Evolutionary conservation across 352 stramenopile genomes (phyloP).

Genomic region (Pythium dissimile): DNA sequence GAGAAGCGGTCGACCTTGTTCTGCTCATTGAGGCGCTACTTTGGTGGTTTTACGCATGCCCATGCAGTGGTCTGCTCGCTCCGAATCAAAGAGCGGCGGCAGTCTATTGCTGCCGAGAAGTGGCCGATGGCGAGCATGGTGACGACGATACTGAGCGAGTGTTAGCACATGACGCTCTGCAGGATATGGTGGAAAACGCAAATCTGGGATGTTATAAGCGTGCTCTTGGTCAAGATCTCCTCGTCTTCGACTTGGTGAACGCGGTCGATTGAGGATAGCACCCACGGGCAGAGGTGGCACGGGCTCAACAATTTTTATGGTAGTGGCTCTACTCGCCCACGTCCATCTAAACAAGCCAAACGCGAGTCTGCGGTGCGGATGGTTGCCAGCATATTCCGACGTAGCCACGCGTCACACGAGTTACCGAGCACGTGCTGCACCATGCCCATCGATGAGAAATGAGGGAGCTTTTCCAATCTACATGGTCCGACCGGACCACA

Average conservation of each 20-base stretch:
- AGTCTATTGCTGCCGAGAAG: constrained; percentile 21
- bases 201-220: constrained; percentile 30
- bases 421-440: constrained; percentile 8
- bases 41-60: constrained; percentile 18
- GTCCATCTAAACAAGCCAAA: constrained; percentile 37
- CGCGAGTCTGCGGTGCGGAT: constrained; percentile 29
- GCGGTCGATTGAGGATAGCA: constrained; percentile 31
- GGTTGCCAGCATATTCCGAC: constrained; percentile 10
- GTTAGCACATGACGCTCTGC: constrained; percentile 21
- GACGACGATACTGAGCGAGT: constrained; percentile 29
- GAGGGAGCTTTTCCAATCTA: no score
- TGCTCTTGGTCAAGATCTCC: constrained; percentile 27
- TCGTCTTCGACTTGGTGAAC: constrained; percentile 30
- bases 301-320: no score
- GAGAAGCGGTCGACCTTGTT: constrained; percentile 12
- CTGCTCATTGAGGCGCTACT: constrained; percentile 23
- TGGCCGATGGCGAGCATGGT: constrained; percentile 32
- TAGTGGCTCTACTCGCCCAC: constrained; percentile 31
- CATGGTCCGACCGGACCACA: no score
- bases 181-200: constrained; percentile 27
- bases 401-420: constrained; percentile 14
- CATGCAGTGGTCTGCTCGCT: constrained; percentile 6
- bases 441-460: neutral
- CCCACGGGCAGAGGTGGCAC: constrained; percentile 28
- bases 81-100: constrained; percentile 21